phyloP scores from a whole-genome alignment of 2,329 filamentous ascomycete species.

The Orbilia quercus region DNA sequence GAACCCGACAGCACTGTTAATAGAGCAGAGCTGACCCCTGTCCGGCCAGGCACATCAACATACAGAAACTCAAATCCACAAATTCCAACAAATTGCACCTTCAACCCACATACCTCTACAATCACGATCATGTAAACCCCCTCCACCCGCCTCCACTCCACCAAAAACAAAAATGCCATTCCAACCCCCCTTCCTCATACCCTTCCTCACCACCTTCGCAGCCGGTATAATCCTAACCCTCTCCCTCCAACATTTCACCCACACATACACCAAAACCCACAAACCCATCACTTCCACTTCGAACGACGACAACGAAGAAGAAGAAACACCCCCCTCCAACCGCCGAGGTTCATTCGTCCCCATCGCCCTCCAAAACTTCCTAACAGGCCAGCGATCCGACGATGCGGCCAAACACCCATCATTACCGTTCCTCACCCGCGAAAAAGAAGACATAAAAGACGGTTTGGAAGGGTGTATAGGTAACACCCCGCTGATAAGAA shows the following conservation, averaged over 20 bases:
- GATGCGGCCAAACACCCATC: background rate
- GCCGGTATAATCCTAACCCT: slow-evolving; percentile 38
- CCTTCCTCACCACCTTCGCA: slow-evolving; percentile 38
- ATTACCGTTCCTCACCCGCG: background rate
- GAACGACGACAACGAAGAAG: slow-evolving; percentile 10
- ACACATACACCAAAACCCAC: too few relatives aligned
- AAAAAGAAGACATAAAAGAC: slow-evolving; percentile 69
- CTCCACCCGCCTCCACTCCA: background rate
- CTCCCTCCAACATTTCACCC: slow-evolving; percentile 30
- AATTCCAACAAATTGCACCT: slow-evolving; percentile 12
- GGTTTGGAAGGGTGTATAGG: slow-evolving; percentile 94
- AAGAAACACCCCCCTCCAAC: slow-evolving; percentile 1
- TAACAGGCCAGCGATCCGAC: background rate
- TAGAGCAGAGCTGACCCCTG: too few relatives aligned
- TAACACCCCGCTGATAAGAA: slow-evolving; percentile 87
- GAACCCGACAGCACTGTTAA: too few relatives aligned
- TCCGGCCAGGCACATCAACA: background rate
- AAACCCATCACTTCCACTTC: too few relatives aligned
- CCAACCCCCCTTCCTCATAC: background rate
- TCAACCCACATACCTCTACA: background rate
- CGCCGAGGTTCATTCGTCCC: slow-evolving; percentile 40
- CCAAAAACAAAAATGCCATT: too few relatives aligned
- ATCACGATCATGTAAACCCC: slow-evolving; percentile 2
- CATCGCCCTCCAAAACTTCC: slow-evolving; percentile 40
- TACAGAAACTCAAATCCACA: slow-evolving; percentile 3